Evolutionary conservation across 352 stramenopile species (phyloP), one percentile per base, ranked within the genome.

Genomic region (Pythium phragmitis): DNA sequence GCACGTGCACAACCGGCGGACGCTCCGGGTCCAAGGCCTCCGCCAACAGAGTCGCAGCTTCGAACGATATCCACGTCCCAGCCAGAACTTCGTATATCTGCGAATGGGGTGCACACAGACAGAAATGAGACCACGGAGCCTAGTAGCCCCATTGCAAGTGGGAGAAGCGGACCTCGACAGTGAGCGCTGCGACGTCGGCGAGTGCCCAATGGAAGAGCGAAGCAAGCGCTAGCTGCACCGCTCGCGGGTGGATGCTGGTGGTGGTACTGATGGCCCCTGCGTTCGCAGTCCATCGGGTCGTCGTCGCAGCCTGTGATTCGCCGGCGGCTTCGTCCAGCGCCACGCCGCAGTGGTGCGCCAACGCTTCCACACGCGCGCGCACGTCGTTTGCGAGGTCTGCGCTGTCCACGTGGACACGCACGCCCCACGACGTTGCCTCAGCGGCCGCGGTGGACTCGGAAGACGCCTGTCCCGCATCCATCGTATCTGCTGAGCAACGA

Each of bases 141-240:
- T 3, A 30, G 26, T 30, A 30, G 26, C 26, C 26, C 3, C 26
- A 30, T 30, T n/a, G 19, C 8, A 6, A 21, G 7, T 49, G 11
- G 14, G 28, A 55, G 23, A 37, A 36, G 26, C 33, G 17, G 6
- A 70, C 64, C 64, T 65, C 64, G 17, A 70, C 64, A 8, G 51
- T 43, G 26, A 70, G 42, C 16, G 52, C 23, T 14, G 33, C 12
- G 4, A 70, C 37, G 41, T 63, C 57, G 21, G 51, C 57, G 8
- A 70, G 47, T 28, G 28, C 51, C 50, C 59, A 65, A 43, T 70
- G 45, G 23, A 70, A 62, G 26, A 66, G 51, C 36, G 57, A 19
- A 5, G 64, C 64, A 13, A 69, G 55, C 28, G 55, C 45, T n/a
- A 69, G 34, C 46, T 69, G 63, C 49, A 53, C 48, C 1, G 60